Percentiles rank a stretch among this genome's conserved stretches.
phyloP scores from a whole-genome alignment of 306 rosid genomes.

The Cicer cuneatum region DNA sequence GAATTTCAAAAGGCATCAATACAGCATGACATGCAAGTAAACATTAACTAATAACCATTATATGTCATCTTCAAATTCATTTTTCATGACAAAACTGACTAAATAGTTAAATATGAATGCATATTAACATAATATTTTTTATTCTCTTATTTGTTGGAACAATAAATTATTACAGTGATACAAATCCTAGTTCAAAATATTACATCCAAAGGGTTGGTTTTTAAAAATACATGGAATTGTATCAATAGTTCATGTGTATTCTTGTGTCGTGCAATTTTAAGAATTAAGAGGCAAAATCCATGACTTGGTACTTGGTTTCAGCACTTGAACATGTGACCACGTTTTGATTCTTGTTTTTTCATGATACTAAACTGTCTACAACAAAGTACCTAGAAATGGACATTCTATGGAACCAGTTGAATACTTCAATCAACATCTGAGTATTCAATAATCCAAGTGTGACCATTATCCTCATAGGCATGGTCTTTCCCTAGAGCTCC shows the following conservation, averaged over 20 bases:
- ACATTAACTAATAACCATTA: slow-evolving; percentile 23
- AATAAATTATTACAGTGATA: slow-evolving; percentile 16
- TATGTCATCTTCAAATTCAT: neutral
- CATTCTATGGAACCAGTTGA: neutral
- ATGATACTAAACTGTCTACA: neutral
- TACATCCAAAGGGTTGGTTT: neutral
- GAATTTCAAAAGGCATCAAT: slow-evolving; percentile 73
- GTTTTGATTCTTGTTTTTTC: neutral
- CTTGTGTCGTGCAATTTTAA: neutral
- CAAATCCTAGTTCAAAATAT: slow-evolving; percentile 11
- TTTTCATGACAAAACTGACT: slow-evolving; percentile 17
- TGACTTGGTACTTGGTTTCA: neutral
- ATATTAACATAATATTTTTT: slow-evolving; percentile 5
- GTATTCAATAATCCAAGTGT: neutral
- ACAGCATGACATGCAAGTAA: slow-evolving; percentile 47
- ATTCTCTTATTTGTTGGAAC: slow-evolving; percentile 12
- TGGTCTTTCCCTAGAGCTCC: neutral
- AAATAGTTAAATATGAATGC: slow-evolving; percentile 37
- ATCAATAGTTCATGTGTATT: neutral
- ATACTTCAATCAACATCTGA: neutral
- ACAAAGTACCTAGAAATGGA: neutral
- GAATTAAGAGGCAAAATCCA: neutral
- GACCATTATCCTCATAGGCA: neutral
- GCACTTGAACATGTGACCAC: neutral
- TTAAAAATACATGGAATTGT: neutral